phyloP scores from a whole-genome alignment of 2,329 filamentous ascomycete genomes.

The Phoma sp. region DNA sequence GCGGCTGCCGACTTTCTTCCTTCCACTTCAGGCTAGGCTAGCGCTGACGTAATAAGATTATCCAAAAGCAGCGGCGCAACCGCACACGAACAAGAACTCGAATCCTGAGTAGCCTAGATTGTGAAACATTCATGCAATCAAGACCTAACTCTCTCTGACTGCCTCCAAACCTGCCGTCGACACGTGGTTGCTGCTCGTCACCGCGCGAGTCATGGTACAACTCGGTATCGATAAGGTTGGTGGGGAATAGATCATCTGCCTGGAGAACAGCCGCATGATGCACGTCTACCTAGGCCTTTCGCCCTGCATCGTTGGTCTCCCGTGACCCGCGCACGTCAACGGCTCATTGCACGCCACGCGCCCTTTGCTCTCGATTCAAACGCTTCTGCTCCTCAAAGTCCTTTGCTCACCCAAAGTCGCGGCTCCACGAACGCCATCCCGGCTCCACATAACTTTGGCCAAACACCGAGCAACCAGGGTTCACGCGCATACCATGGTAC shows the following conservation, averaged over 20 bases:
- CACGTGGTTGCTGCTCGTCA: background rate
- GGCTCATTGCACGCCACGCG: conserved; percentile 30
- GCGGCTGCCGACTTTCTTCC: conserved; percentile 26
- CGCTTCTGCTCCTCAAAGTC: conserved; percentile 2
- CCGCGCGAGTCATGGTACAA: conserved; percentile 16
- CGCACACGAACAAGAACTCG: conserved; percentile 2
- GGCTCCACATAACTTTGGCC: conserved; percentile 6
- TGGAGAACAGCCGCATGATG: conserved; percentile 16
- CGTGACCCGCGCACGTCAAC: conserved; percentile 31
- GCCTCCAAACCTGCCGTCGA: background rate
- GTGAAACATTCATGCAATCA: background rate
- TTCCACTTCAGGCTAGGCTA: conserved; percentile 25
- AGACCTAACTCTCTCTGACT: background rate
- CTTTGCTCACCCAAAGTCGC: conserved; percentile 1
- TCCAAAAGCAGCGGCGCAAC: conserved; percentile 6
- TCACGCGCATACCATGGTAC: conserved; percentile 20
- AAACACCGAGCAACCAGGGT: conserved; percentile 4
- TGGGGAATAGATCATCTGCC: conserved; percentile 27
- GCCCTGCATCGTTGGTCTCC: conserved; percentile 25
- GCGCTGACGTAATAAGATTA: conserved; percentile 28
- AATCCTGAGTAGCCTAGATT: background rate
- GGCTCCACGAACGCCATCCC: background rate
- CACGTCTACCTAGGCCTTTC: conserved; percentile 19
- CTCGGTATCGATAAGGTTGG: conserved; percentile 27
- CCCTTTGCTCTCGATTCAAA: conserved; percentile 1